A percentile compares a stretch with the other conserved stretches of the same genome.
phyloP scores from a whole-genome alignment of 257 asterid genomes.

The Solanum chmielewskii region DNA sequence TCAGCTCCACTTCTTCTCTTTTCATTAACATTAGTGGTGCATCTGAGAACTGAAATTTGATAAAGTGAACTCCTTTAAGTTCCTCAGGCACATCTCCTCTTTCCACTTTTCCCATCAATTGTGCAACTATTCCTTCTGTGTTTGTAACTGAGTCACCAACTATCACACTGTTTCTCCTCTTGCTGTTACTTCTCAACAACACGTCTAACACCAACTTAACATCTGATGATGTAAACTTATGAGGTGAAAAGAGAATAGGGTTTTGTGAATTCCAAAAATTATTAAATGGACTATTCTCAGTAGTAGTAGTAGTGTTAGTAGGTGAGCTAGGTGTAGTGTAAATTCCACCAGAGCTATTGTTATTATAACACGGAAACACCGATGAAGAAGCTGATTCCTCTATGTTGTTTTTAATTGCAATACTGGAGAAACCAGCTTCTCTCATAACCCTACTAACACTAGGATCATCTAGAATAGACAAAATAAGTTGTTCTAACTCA shows the following conservation, averaged over 20 bases:
- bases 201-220: constrained; percentile 24
- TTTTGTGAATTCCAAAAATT: constrained; percentile 22
- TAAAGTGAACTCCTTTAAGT: constrained; percentile 27
- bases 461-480: constrained; percentile 77
- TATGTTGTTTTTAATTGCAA: constrained; percentile 38
- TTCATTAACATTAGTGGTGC: constrained; percentile 51
- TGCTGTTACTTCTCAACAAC: constrained; percentile 13
- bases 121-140: constrained; percentile 32
- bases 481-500: constrained; percentile 64
- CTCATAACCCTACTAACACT: constrained; percentile 82
- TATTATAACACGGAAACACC: constrained; percentile 44
- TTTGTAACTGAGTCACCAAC: constrained; percentile 31
- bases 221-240: constrained; percentile 17
- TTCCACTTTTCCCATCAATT: constrained; percentile 32
- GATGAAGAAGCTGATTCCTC: constrained; percentile 31
- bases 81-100: constrained; percentile 49
- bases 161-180: constrained; percentile 32
- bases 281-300: constrained; percentile 2
- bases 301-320: constrained; percentile 4
- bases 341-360: constrained; percentile 48
- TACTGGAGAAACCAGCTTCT: constrained; percentile 78
- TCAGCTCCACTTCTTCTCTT: constrained; percentile 51
- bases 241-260: constrained; percentile 29
- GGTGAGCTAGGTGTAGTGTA: constrained; percentile 68
- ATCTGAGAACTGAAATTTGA: constrained; percentile 45